Evolutionary conservation across 139 green algal genomes (phyloP).

Genomic region (Ettlia oleoabundans): DNA sequence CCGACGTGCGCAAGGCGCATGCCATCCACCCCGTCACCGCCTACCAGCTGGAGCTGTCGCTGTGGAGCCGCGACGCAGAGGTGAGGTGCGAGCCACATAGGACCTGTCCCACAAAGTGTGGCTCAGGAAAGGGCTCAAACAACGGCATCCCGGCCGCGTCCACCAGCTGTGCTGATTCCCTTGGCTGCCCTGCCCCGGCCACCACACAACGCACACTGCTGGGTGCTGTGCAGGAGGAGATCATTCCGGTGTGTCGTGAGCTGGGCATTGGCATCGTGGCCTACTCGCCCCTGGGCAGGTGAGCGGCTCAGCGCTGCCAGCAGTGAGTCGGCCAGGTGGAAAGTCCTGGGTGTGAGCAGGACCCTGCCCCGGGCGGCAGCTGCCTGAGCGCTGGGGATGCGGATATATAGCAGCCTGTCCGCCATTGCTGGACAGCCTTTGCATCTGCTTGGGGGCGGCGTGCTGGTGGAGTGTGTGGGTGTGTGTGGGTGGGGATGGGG

Average conservation of each 20-base stretch:
- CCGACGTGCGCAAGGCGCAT: constrained; percentile 71
- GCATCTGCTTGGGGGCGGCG: too few species aligned
- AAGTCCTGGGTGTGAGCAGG: neutral
- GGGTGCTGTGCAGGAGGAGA: constrained; percentile 42
- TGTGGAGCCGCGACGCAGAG: constrained; percentile 76
- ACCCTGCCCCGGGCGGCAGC: too few species aligned
- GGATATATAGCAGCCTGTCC: too few species aligned
- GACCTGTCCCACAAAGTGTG: neutral
- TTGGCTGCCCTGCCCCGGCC: neutral
- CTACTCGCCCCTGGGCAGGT: constrained; percentile 69
- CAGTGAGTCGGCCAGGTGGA: neutral
- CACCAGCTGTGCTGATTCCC: neutral
- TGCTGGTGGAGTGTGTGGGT: too few species aligned
- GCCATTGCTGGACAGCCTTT: too few species aligned
- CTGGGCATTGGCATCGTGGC: constrained; percentile 77
- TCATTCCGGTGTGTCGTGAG: constrained; percentile 69
- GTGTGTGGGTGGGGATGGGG: too few species aligned
- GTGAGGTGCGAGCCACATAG: neutral
- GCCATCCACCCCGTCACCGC: constrained; percentile 70
- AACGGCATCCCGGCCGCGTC: too few species aligned
- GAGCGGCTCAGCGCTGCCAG: neutral
- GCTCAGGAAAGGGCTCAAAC: neutral
- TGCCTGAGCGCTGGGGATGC: too few species aligned
- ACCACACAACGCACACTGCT: neutral
- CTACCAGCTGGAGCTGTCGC: constrained; percentile 74